These are phyloP conservation scores for Sparassis latifolia DNA, from an alignment of 1,284 basidiomycete genomes.

Conservation along the genomic window DNA sequence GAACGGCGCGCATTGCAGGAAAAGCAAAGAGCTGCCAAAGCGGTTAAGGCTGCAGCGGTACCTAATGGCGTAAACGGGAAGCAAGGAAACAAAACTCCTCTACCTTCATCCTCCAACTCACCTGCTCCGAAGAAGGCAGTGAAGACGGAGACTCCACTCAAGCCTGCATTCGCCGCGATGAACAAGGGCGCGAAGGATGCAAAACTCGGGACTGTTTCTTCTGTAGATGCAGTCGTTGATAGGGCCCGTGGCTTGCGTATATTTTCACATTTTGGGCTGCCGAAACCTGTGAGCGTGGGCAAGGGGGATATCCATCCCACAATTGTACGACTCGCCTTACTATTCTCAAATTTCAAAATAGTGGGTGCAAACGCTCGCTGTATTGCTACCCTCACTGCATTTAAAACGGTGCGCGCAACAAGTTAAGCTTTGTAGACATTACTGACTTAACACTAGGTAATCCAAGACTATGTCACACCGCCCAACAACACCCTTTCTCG, in stretches of 20 bases:
- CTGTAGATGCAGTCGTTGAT: constrained; percentile 10
- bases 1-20: constrained; percentile 78
- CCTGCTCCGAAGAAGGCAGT: constrained; percentile 12
- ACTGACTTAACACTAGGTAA: constrained; percentile 49
- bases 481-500: constrained; percentile 78
- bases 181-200: constrained; percentile 14
- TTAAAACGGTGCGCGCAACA: constrained; percentile 65
- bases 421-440: constrained; percentile 6
- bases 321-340: constrained; percentile 70
- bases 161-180: constrained; percentile 10
- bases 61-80: constrained; percentile 15
- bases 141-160: constrained; percentile 14
- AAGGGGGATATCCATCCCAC: constrained; percentile 83
- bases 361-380: constrained; percentile 85
- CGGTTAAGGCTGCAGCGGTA: constrained; percentile 23
- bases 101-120: constrained; percentile 6
- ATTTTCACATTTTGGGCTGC: constrained; percentile 77
- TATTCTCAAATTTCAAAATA: constrained; percentile 83
- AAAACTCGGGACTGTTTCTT: constrained; percentile 12
- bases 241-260: constrained; percentile 57
- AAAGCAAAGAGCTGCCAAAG: constrained; percentile 72
- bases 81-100: constrained; percentile 7
- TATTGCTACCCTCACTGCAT: constrained; percentile 79
- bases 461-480: constrained; percentile 82
- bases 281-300: constrained; percentile 49